Evolutionary conservation across 306 rosid genomes (phyloP).

Genomic region (Vicia sativa): DNA sequence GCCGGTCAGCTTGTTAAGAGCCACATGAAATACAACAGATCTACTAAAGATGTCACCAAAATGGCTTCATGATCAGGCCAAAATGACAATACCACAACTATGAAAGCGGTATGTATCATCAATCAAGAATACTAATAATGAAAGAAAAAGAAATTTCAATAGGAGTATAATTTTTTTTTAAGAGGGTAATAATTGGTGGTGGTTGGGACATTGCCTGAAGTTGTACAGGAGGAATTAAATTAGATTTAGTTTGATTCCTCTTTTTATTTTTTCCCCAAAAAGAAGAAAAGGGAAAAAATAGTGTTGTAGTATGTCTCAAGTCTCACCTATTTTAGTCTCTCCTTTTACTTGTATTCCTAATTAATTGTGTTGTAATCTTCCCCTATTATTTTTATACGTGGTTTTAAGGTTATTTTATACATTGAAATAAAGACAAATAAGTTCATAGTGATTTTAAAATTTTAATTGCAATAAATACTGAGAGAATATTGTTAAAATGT

Average conservation of each 20-base stretch:
- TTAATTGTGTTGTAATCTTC: slow-evolving; percentile 26
- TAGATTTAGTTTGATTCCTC: slow-evolving; percentile 17
- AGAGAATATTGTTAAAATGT: too few species aligned
- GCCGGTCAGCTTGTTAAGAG: slow-evolving; percentile 90
- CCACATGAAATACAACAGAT: slow-evolving; percentile 96
- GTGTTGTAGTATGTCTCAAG: too few species aligned
- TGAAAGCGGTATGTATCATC: too few species aligned
- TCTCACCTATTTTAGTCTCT: too few species aligned
- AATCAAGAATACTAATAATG: not conserved
- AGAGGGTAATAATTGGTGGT: slow-evolving; percentile 11
- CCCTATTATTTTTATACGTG: not conserved
- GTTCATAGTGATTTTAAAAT: too few species aligned
- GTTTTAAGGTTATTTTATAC: not conserved
- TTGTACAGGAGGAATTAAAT: slow-evolving; percentile 39
- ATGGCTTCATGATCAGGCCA: slow-evolving; percentile 42
- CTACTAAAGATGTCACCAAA: slow-evolving; percentile 60
- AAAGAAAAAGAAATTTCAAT: not conserved
- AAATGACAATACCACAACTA: not conserved
- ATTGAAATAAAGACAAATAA: too few species aligned
- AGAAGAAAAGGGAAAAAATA: too few species aligned
- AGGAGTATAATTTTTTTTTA: slow-evolving; percentile 10
- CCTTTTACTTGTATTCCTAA: not conserved
- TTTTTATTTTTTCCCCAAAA: not conserved
- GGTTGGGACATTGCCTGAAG: slow-evolving; percentile 13
- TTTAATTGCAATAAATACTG: too few species aligned